phyloP scores from a whole-genome alignment of 2,329 filamentous ascomycete genomes.

The Sordariomycetes sp. region DNA sequence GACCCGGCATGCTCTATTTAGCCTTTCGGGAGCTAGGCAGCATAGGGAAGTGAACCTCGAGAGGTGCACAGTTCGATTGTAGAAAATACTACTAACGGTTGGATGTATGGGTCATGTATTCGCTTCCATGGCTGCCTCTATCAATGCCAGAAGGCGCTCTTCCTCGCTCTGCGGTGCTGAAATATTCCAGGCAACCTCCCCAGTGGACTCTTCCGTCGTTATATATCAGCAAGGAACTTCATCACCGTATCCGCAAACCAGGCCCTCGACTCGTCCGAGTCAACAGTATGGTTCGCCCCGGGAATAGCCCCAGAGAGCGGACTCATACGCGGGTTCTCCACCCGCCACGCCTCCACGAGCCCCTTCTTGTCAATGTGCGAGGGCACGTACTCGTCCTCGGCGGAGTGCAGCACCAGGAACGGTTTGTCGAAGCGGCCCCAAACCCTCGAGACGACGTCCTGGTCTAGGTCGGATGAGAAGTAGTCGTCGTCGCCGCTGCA shows the following conservation, averaged over 20 bases:
- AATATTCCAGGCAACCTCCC: too few relatives aligned
- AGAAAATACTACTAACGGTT: too few relatives aligned
- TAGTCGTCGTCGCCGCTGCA: conserved; percentile 66
- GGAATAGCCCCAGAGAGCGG: conserved; percentile 38
- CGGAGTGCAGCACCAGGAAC: conserved; percentile 52
- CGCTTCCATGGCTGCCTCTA: too few relatives aligned
- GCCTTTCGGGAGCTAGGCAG: too few relatives aligned
- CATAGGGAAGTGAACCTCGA: too few relatives aligned
- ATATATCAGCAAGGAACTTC: conserved; percentile 24
- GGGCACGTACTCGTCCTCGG: conserved; percentile 53
- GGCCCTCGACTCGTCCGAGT: conserved; percentile 26
- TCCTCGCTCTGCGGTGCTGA: too few relatives aligned
- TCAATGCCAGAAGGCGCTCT: too few relatives aligned
- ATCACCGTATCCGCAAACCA: conserved; percentile 35
- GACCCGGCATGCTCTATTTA: too few relatives aligned
- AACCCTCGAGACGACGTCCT: conserved; percentile 40
- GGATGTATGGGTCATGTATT: too few relatives aligned
- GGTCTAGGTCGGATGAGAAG: conserved; percentile 66
- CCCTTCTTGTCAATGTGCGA: conserved; percentile 38
- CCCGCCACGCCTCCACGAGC: conserved; percentile 44
- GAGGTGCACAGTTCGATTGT: too few relatives aligned
- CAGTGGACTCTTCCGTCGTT: too few relatives aligned
- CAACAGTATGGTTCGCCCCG: conserved; percentile 35
- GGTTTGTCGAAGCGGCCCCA: conserved; percentile 52
- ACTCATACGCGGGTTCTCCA: conserved; percentile 30